phyloP scores from a whole-genome alignment of 2,329 filamentous ascomycete species.

The Lachnellula cervina region DNA sequence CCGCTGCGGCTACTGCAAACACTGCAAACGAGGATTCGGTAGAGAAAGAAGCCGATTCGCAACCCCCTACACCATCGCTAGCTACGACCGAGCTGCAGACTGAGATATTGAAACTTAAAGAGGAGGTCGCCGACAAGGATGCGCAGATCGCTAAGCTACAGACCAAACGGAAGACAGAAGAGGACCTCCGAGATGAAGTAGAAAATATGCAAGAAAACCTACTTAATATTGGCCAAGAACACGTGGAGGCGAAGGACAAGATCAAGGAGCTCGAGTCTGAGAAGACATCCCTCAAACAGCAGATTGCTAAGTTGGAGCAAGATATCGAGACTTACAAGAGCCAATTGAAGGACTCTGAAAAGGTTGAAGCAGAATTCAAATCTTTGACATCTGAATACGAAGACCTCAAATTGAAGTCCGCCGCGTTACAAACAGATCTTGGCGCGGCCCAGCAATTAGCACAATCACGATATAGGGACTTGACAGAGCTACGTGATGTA shows the following conservation, averaged over 20 bases:
- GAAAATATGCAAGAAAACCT: constrained; percentile 78
- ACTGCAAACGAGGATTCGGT: constrained; percentile 14
- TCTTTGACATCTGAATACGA: constrained; percentile 52
- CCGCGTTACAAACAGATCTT: constrained; percentile 73
- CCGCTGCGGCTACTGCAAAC: constrained; percentile 25
- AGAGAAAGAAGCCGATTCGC: constrained; percentile 13
- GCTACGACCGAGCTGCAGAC: constrained; percentile 18
- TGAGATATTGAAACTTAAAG: constrained; percentile 28
- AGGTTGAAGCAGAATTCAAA: constrained; percentile 28
- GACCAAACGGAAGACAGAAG: constrained; percentile 67
- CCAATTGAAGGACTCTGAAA: constrained; percentile 26
- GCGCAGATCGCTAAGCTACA: constrained; percentile 66
- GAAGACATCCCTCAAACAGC: constrained; percentile 60
- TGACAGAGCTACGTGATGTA: constrained; percentile 73
- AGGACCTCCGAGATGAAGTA: constrained; percentile 78
- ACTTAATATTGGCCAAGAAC: constrained; percentile 72
- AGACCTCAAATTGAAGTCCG: constrained; percentile 64
- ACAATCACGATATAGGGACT: constrained; percentile 80
- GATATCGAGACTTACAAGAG: constrained; percentile 49
- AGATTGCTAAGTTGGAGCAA: constrained; percentile 64
- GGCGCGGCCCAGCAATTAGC: constrained; percentile 82
- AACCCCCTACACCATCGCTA: constrained; percentile 5
- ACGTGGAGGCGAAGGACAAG: constrained; percentile 76
- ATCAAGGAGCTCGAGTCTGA: constrained; percentile 66
- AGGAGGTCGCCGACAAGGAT: constrained; percentile 39